Conservation (phyloP, 2,329 filamentous ascomycete genomes). For the Aspergillus carbonarius region DNA sequence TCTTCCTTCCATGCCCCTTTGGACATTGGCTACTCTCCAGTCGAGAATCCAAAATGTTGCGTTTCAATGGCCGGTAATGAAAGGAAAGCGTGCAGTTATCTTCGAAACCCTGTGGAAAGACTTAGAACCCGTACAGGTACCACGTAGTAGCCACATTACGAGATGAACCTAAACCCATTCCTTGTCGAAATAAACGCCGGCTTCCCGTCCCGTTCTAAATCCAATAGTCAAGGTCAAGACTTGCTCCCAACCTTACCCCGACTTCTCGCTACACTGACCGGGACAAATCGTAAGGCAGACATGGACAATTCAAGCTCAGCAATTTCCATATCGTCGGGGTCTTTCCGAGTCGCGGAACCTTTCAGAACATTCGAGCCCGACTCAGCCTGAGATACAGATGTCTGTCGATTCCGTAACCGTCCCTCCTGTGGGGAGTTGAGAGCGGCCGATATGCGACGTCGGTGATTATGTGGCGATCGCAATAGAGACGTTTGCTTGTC, state of each 20-base stretch:
- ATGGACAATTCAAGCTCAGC: conserved; percentile 43
- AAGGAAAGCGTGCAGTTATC: not conserved
- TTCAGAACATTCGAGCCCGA: conserved; percentile 1
- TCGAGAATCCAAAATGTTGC: not conserved
- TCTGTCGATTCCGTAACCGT: conserved; percentile 33
- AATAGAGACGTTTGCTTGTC: conserved; percentile 81
- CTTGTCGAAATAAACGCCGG: not conserved
- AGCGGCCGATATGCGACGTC: conserved; percentile 36
- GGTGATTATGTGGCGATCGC: conserved; percentile 38
- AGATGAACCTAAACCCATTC: not conserved
- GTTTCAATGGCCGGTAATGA: not conserved
- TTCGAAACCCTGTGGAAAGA: not conserved
- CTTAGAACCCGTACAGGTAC: not conserved
- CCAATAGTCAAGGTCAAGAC: conserved; percentile 4
- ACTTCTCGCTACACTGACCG: conserved; percentile 38
- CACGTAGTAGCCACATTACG: not conserved
- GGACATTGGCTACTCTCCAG: not conserved
- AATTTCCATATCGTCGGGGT: conserved; percentile 31
- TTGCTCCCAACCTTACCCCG: conserved; percentile 23
- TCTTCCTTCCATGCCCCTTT: conserved; percentile 14
- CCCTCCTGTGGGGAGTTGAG: conserved; percentile 34
- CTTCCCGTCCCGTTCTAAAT: not conserved
- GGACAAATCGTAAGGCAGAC: conserved; percentile 47
- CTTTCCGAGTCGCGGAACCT: not conserved
- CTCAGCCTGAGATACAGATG: conserved; percentile 26